Evolutionary conservation across 1,139 yeast genomes (phyloP).

Genomic region (Zygoascus sp.): DNA sequence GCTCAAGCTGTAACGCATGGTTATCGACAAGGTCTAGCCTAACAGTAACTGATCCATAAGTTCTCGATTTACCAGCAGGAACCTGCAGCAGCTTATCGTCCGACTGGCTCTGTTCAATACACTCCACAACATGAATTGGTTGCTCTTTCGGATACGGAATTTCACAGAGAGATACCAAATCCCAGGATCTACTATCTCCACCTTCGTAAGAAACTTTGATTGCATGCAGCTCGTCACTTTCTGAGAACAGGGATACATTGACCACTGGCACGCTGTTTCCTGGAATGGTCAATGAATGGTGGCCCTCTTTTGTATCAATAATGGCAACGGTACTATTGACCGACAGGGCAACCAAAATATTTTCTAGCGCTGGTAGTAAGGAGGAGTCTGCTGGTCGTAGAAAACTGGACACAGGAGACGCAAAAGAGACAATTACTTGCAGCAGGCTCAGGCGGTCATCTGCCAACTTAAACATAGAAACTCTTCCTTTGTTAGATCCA

Average conservation of each 20-base stretch:
- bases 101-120: not conserved
- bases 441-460: slow-evolving; percentile 13
- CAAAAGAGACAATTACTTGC: slow-evolving; percentile 17
- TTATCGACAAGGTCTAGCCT: not conserved
- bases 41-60: slow-evolving; percentile 1
- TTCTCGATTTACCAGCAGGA: not conserved
- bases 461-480: not conserved
- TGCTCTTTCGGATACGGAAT: not conserved
- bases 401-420: slow-evolving; percentile 20
- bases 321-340: slow-evolving; percentile 21
- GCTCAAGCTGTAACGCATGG: not conserved
- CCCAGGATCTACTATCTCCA: slow-evolving; percentile 19
- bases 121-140: not conserved
- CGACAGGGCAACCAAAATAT: slow-evolving; percentile 21
- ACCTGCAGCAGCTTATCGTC: slow-evolving; percentile 1
- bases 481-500: slow-evolving; percentile 1
- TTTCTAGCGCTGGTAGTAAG: slow-evolving; percentile 6
- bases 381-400: slow-evolving; percentile 10
- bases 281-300: slow-evolving; percentile 18
- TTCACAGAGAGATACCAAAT: slow-evolving; percentile 4
- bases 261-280: slow-evolving; percentile 22
- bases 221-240: slow-evolving; percentile 7
- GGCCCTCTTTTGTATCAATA: slow-evolving; percentile 17
- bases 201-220: slow-evolving; percentile 19
- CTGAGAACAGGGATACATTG: slow-evolving; percentile 7